Evolutionary conservation across 2,329 filamentous ascomycete species (phyloP).

Genomic region (Pyrenophora teres): DNA sequence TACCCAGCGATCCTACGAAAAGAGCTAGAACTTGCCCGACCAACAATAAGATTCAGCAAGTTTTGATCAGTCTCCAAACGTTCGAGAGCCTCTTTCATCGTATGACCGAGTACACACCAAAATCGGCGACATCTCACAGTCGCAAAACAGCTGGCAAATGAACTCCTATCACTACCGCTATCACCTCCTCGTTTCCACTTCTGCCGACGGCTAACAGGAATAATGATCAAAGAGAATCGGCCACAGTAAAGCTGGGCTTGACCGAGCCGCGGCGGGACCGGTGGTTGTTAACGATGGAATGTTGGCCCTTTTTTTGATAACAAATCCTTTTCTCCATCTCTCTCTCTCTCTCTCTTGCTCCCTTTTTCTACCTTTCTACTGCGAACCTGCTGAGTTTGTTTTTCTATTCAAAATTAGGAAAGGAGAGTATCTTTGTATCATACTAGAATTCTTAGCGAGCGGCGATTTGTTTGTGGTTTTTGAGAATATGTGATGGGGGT

Average conservation of each 20-base stretch:
- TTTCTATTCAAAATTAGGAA: not conserved
- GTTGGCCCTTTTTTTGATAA: conserved; percentile 2
- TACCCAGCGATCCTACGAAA: conserved; percentile 31
- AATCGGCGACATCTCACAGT: not conserved
- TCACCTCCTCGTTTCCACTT: not conserved
- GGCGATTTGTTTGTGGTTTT: not conserved
- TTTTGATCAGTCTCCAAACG: not conserved
- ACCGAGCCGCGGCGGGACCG: conserved; percentile 12
- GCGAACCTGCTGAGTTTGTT: too few relatives aligned
- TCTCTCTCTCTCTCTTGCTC: not conserved
- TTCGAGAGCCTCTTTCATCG: not conserved
- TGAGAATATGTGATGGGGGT: too few relatives aligned
- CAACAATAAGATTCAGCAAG: not conserved
- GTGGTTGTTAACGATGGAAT: conserved; percentile 6
- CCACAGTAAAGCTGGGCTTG: conserved; percentile 1
- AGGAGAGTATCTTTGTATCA: conserved; percentile 12
- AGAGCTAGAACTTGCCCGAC: conserved; percentile 23
- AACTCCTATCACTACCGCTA: not conserved
- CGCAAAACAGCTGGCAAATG: not conserved
- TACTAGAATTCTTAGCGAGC: conserved; percentile 9
- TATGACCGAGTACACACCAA: not conserved
- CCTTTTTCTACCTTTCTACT: not conserved
- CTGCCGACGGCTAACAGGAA: not conserved
- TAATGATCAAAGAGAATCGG: too few relatives aligned
- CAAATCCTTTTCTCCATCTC: not conserved